Evolutionary conservation across 1,139 yeast genomes (phyloP), one percentile per base, ranked within the genome.

Genomic region (Lodderomyces metapsilosis): DNA sequence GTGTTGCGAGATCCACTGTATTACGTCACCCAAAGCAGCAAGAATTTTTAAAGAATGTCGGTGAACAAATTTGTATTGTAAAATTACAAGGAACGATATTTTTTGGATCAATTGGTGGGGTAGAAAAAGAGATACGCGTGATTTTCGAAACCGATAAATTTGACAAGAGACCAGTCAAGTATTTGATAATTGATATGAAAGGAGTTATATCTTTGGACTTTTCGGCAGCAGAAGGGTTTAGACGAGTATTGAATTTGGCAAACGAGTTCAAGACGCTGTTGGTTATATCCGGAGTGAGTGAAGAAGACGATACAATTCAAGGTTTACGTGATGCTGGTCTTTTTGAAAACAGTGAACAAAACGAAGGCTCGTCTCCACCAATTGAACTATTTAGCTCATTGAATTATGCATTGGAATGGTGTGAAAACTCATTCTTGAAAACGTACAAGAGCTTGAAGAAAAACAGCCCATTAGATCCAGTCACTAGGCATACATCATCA

Each of bases 161-260:
- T 53, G 31, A 15, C 11, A 59, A 63, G 12, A 57, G 57, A 35
- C 88, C 88, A 3, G 80, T 92, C 51, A 80, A 87, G 51, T 92
- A 83, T 59, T 68, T 92, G 52, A 81, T 92, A 41, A 61, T 92
- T 39, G 99, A 92, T 62, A 83, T 92, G 75, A 82, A 84, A 48
- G 82, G 85, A 31, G 96, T 92, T 21, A 68, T 72, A 35, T 83
- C 86, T 34, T 80, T 92, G 52, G 99, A 92, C 62, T 92, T 87
- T 54, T 86, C 96, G 31, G 98, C 98, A 0, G 96, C 97, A 5
- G 98, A 92, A 62, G 96, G 98, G 0, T 88, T 92, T 59, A 81
- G 91, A 52, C 74, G 97, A 51, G 85, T 94, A 49, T 81, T 88
- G 58, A 84, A 95, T 49, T 74, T 88, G 52, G 69, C 89, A 16